These are phyloP conservation scores for Cinnamomum micranthum DNA, from an alignment of 164 flowering plant genomes.

Conservation along the genomic window DNA sequence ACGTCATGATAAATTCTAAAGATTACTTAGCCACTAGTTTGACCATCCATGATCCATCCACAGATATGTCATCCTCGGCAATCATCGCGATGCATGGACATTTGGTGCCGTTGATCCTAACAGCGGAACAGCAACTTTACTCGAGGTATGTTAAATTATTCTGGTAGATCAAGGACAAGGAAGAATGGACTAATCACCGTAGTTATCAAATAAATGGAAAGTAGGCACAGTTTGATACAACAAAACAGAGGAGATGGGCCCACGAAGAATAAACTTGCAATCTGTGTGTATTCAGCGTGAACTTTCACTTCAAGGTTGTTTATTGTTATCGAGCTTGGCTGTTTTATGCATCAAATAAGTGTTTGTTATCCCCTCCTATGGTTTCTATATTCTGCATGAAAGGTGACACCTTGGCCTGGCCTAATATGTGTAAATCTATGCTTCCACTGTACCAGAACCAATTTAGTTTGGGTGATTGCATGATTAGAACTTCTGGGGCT, in stretches of 20 bases:
- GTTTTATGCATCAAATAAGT: too few relatives aligned
- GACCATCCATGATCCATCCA: background rate
- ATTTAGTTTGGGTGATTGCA: background rate
- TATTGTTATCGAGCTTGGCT: too few relatives aligned
- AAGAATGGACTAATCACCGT: background rate
- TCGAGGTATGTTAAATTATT: slow-evolving; percentile 37
- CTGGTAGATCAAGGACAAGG: background rate
- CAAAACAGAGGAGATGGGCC: background rate
- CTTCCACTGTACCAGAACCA: background rate
- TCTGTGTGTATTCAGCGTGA: too few relatives aligned
- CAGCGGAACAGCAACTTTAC: slow-evolving; percentile 73
- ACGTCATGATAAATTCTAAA: too few relatives aligned
- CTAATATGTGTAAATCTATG: too few relatives aligned
- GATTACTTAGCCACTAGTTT: too few relatives aligned
- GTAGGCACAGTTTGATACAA: background rate
- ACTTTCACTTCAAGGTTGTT: too few relatives aligned
- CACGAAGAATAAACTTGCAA: background rate
- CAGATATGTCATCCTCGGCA: slow-evolving; percentile 70
- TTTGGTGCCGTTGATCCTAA: slow-evolving; percentile 86
- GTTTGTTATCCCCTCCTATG: background rate
- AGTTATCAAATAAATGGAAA: background rate
- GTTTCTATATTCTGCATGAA: background rate
- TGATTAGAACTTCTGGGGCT: background rate
- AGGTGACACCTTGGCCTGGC: background rate
- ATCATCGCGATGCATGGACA: slow-evolving; percentile 85